A percentile compares a stretch with the other conserved stretches of the same genome.
Evolutionary conservation across 257 asterid genomes (phyloP).

Genomic region (Solanum infundibuliforme): DNA sequence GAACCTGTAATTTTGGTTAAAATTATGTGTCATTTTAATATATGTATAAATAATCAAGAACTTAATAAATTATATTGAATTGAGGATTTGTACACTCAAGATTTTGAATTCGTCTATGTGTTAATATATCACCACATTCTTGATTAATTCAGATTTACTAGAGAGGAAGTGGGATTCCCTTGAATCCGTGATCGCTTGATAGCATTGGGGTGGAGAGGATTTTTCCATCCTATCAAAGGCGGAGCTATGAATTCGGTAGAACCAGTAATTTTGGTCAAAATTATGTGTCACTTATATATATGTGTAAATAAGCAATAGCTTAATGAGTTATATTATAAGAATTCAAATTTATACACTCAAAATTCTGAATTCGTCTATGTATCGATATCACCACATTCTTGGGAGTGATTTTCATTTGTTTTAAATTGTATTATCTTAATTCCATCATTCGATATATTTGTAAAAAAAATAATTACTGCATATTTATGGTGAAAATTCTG

Average conservation of each 20-base stretch:
- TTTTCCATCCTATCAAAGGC: not conserved
- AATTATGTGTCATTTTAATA: not conserved
- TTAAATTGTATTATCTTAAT: not conserved
- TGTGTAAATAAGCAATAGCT: not conserved
- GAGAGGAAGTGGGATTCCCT: not conserved
- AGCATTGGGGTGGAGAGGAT: not conserved
- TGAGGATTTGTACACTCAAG: not conserved
- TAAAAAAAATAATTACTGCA: not conserved
- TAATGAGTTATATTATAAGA: not conserved
- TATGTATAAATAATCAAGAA: not conserved
- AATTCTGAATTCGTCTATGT: not conserved
- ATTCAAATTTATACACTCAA: not conserved
- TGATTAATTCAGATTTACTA: not conserved
- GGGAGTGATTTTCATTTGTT: not conserved
- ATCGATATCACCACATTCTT: not conserved
- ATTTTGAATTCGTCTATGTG: not conserved
- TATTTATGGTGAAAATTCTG: not conserved
- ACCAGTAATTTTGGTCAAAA: not conserved
- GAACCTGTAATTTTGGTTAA: not conserved
- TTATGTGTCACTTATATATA: fast-evolving
- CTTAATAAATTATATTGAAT: not conserved
- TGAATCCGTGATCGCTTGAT: not conserved
- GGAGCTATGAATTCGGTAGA: not conserved
- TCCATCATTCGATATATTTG: not conserved
- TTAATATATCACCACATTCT: not conserved